These are phyloP conservation scores for Helicostylum pulchrum DNA, from an alignment of 192 early-diverging fungal species.

Conservation along the genomic window DNA sequence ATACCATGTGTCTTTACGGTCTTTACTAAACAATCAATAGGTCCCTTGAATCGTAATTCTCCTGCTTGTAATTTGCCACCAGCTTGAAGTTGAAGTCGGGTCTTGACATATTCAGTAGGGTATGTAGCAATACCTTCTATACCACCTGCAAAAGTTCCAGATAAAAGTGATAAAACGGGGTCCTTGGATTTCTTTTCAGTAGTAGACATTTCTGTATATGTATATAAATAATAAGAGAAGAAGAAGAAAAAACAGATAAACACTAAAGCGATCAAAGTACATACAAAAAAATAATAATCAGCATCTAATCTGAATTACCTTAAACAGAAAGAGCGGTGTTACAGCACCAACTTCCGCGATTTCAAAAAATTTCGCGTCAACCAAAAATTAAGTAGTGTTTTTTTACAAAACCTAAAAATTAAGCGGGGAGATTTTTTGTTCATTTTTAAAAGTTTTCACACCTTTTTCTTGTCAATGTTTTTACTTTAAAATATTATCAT, in stretches of 20 bases:
- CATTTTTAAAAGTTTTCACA: too few species aligned
- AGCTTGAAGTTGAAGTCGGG: conserved; percentile 88
- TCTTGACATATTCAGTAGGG: conserved; percentile 95
- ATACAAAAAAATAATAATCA: neutral
- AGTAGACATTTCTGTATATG: neutral
- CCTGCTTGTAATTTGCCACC: conserved; percentile 35
- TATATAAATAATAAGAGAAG: neutral
- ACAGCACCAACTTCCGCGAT: too few species aligned
- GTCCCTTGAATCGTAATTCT: conserved; percentile 63
- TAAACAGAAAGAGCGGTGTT: neutral
- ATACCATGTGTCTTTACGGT: conserved; percentile 76
- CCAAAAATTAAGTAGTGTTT: too few species aligned
- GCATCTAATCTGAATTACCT: neutral
- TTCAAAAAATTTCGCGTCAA: too few species aligned
- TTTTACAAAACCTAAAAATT: too few species aligned
- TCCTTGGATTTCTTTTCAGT: conserved; percentile 36
- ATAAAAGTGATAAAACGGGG: conserved; percentile 65
- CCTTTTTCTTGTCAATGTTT: too few species aligned
- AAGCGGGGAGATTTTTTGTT: too few species aligned
- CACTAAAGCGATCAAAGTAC: neutral
- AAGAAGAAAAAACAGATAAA: neutral
- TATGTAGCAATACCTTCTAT: conserved; percentile 92
- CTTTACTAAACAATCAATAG: conserved; percentile 71
- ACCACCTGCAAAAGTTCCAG: conserved; percentile 85
- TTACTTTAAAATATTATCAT: too few species aligned